Evolutionary conservation across 768 basidiomycete genomes (phyloP), one percentile per base, ranked within the genome.

Genomic region (Austroboletus eburneus): DNA sequence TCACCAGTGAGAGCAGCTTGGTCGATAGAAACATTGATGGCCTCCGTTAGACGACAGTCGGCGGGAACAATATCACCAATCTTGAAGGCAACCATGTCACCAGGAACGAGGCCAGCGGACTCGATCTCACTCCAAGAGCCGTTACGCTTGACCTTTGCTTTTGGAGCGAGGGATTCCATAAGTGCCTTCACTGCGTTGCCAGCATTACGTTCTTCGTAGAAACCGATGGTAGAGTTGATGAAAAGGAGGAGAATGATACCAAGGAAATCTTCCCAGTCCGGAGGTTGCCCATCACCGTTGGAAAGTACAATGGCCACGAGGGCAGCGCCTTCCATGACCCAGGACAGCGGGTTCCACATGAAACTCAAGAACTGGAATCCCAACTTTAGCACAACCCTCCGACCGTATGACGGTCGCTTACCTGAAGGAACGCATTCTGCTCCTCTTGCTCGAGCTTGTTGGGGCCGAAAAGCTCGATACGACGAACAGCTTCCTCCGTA

Each of bases 301-400:
- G 95, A 96, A 24, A 98, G 81, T 34, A 81, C 92, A 66, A 98
- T 98, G 39, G 95, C 94, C 55, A 93, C 91, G 24, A 92, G 76
- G 8, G 91, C 89, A 32, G 93, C 93, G 52, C 86, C 92, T 70
- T 98, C 95, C 95, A 98, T 98, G 69, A 98, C 95, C 95, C 95
- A 98, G 27, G 95, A 98, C 12, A 98, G 76, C 36, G 95, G 95
- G 73, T 98, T 98, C 95, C 95, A 98, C 95, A 97, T 98, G 80
- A 98, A 98, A 65, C 84, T 83, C 57, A 92, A 72, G 70, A 94
- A 92, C 88, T 90, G 35, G 23, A 0, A 9, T 23, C 14, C 20
- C 23, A 18, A 45, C 34, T 18, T 59, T 3, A 48, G 42, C 18
- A 40, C n/a, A 6, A 37, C 42, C 5, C 30, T 40, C 18, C 20